Conservation (phyloP, 2,329 filamentous ascomycete genomes). For the Epichloe aotearoae region DNA sequence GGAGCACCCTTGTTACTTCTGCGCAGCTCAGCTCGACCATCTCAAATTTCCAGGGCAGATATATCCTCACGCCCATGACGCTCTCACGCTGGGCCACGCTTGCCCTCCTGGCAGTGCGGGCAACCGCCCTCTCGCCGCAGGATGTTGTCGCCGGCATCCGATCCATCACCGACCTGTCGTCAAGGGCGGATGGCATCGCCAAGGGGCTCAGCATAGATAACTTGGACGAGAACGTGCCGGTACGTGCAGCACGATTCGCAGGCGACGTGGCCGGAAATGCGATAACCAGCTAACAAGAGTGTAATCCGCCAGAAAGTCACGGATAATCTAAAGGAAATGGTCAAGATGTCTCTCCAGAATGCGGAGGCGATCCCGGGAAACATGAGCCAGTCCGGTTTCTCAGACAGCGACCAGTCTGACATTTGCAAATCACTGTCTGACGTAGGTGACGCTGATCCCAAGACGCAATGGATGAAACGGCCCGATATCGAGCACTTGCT, state of each 20-base stretch:
- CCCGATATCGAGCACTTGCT: neutral
- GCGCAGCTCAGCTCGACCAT: too few species aligned
- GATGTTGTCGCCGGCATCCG: neutral
- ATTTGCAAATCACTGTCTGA: constrained; percentile 7
- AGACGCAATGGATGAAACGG: neutral
- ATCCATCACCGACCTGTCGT: constrained; percentile 7
- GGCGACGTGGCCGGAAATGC: neutral
- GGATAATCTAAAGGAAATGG: neutral
- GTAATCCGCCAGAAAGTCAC: neutral
- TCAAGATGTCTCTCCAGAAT: neutral
- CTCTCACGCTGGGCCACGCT: neutral
- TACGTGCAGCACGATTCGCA: neutral
- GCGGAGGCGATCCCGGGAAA: neutral
- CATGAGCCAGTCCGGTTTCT: neutral
- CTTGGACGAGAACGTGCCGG: neutral
- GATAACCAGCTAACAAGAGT: neutral
- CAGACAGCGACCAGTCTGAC: constrained; percentile 5
- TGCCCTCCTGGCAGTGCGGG: neutral
- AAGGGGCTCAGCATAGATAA: neutral
- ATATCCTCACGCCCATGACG: too few species aligned
- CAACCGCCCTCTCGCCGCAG: neutral
- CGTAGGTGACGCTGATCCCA: constrained; percentile 1
- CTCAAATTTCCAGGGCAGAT: too few species aligned
- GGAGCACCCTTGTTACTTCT: too few species aligned
- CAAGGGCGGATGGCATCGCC: constrained; percentile 2